Percentiles rank a stretch among this genome's conserved stretches.
Evolutionary conservation across 2,329 filamentous ascomycete genomes (phyloP).

Genomic region (Hymenotorrendiella dingleyae): DNA sequence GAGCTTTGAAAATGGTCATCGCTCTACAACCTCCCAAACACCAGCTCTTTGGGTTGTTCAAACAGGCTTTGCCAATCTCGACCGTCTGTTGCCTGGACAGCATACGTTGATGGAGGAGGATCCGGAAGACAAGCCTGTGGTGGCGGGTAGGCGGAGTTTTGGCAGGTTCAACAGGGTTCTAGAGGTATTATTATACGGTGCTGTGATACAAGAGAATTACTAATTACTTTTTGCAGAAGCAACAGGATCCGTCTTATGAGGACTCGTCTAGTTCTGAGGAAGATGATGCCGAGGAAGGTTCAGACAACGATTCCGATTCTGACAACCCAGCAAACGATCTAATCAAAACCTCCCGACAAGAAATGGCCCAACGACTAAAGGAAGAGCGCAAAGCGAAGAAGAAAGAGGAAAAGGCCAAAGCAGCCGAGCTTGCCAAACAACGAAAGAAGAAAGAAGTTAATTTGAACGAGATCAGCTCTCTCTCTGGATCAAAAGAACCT

Average conservation of each 20-base stretch:
- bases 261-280: conserved; percentile 33
- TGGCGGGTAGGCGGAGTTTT: conserved; percentile 42
- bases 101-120: conserved; percentile 14
- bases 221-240: conserved; percentile 33
- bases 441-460: conserved; percentile 62
- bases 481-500: conserved; percentile 43
- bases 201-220: too few relatives aligned
- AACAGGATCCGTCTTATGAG: conserved; percentile 31
- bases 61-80: conserved; percentile 49
- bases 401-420: conserved; percentile 42
- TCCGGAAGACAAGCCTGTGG: conserved; percentile 28
- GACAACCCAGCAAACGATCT: conserved; percentile 39
- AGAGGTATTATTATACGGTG: too few relatives aligned
- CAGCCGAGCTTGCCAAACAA: conserved; percentile 48
- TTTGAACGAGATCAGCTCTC: conserved; percentile 55
- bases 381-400: conserved; percentile 41
- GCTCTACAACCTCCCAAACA: conserved; percentile 27
- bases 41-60: conserved; percentile 52
- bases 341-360: conserved; percentile 39
- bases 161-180: conserved; percentile 39
- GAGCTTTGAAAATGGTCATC: conserved; percentile 42
- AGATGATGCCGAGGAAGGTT: conserved; percentile 25
- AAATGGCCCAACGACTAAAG: conserved; percentile 37
- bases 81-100: conserved; percentile 27
- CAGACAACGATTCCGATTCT: conserved; percentile 15